Conservation (phyloP, 306 rosid species). For the Hylodesmum podocarpum region DNA sequence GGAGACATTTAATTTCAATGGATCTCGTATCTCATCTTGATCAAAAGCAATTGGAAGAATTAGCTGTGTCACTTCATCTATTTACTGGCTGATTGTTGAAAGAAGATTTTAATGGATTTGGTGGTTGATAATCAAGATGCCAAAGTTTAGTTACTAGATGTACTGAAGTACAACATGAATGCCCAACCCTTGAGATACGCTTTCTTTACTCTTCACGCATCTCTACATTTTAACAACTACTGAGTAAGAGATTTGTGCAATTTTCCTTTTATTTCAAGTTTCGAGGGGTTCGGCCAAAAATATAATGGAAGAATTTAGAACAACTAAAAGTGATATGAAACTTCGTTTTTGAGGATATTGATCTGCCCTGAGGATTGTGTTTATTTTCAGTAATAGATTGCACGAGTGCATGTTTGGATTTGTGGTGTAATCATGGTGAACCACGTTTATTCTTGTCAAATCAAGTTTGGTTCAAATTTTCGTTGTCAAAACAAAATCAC, state of each 20-base stretch:
- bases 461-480: too few relatives aligned
- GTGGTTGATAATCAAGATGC: slow-evolving; percentile 28
- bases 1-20: slow-evolving; percentile 63
- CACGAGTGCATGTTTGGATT: too few relatives aligned
- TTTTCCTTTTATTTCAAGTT: not conserved
- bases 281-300: not conserved
- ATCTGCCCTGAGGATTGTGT: not conserved
- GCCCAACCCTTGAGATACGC: not conserved
- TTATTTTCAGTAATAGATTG: not conserved
- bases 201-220: not conserved
- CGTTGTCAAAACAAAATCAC: too few relatives aligned
- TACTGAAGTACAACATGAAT: not conserved
- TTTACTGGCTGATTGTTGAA: slow-evolving; percentile 28
- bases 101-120: slow-evolving; percentile 5
- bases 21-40: slow-evolving; percentile 69
- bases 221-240: not conserved
- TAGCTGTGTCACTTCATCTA: slow-evolving; percentile 42
- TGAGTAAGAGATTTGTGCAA: not conserved
- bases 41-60: slow-evolving; percentile 62
- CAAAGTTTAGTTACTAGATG: slow-evolving; percentile 7
- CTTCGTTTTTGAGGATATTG: not conserved
- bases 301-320: not conserved
- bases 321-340: not conserved
- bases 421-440: not conserved
- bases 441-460: too few relatives aligned